Evolutionary conservation across 2,329 filamentous ascomycete species (phyloP).

Genomic region (Blastomyces silverae): DNA sequence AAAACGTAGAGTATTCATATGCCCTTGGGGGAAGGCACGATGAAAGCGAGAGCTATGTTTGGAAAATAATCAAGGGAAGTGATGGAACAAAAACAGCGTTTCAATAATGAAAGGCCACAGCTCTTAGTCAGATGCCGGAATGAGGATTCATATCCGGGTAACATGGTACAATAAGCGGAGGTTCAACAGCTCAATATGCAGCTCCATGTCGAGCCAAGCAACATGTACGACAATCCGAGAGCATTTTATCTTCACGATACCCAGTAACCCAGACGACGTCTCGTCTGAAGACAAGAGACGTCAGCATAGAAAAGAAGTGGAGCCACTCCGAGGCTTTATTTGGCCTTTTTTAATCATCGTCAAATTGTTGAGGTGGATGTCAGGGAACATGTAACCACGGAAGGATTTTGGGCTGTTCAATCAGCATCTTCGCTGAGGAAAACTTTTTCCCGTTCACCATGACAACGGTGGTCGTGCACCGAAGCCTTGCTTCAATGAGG

Average conservation of each 20-base stretch:
- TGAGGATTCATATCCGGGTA: not conserved
- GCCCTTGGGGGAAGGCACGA: not conserved
- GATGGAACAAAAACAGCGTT: not conserved
- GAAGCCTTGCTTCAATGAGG: constrained; percentile 1
- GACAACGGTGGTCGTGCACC: not conserved
- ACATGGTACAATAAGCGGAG: not conserved
- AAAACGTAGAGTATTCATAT: not conserved
- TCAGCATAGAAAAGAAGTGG: not conserved
- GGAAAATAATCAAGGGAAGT: not conserved
- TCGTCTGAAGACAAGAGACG: not conserved
- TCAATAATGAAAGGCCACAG: not conserved
- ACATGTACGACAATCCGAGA: not conserved
- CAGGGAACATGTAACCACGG: not conserved
- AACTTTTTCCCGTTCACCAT: constrained; percentile 1
- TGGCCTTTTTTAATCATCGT: not conserved
- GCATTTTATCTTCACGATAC: not conserved
- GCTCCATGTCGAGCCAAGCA: not conserved
- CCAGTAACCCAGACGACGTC: no score
- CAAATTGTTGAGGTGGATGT: not conserved
- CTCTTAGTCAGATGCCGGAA: not conserved
- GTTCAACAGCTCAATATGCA: not conserved
- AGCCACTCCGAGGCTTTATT: not conserved
- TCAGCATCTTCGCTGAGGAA: not conserved
- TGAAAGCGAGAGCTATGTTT: not conserved
- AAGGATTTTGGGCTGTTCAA: not conserved